A percentile compares a stretch with the other conserved stretches of the same genome.
These are phyloP conservation scores for Phytopythium mirpurense DNA, from an alignment of 352 stramenopile species.

Conservation along the genomic window DNA sequence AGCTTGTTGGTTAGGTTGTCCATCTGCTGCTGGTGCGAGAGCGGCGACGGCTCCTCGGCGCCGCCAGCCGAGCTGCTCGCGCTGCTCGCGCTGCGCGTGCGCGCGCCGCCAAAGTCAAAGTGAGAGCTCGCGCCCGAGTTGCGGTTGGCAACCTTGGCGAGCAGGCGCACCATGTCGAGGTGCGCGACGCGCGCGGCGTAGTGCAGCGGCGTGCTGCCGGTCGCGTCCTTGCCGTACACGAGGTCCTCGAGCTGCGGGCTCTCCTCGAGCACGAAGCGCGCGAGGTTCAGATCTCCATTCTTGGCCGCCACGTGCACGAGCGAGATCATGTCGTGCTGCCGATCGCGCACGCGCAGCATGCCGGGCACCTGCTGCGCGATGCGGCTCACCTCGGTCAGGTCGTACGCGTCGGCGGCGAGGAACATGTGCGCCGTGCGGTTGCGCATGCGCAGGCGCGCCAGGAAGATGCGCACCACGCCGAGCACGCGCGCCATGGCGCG, in stretches of 20 bases:
- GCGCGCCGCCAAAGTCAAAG: constrained; percentile 41
- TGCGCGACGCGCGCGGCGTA: constrained; percentile 73
- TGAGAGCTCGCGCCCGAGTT: constrained; percentile 53
- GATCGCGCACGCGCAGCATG: constrained; percentile 77
- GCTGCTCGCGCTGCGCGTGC: constrained; percentile 60
- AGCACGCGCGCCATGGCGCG: constrained; percentile 68
- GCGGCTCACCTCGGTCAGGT: constrained; percentile 76
- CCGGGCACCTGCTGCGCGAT: constrained; percentile 77
- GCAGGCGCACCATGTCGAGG: constrained; percentile 80
- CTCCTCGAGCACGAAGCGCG: constrained; percentile 78
- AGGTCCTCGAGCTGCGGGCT: constrained; percentile 80
- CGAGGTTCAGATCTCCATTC: constrained; percentile 81
- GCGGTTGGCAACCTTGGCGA: constrained; percentile 82
- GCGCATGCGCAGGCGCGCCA: constrained; percentile 79
- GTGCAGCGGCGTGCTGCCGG: constrained; percentile 81
- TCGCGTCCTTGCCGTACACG: constrained; percentile 72
- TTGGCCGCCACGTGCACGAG: constrained; percentile 87
- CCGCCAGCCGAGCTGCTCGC: constrained; percentile 52
- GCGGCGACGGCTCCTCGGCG: constrained; percentile 11
- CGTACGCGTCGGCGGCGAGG: constrained; percentile 64
- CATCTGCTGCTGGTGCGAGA: constrained; percentile 8
- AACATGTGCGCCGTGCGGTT: constrained; percentile 81
- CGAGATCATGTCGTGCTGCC: constrained; percentile 77
- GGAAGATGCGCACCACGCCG: constrained; percentile 62
- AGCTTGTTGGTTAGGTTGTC: constrained; percentile 39